Evolutionary conservation across 352 stramenopile species (phyloP), one percentile per base, ranked within the genome.

Genomic region (Globisporangium camurandrum): DNA sequence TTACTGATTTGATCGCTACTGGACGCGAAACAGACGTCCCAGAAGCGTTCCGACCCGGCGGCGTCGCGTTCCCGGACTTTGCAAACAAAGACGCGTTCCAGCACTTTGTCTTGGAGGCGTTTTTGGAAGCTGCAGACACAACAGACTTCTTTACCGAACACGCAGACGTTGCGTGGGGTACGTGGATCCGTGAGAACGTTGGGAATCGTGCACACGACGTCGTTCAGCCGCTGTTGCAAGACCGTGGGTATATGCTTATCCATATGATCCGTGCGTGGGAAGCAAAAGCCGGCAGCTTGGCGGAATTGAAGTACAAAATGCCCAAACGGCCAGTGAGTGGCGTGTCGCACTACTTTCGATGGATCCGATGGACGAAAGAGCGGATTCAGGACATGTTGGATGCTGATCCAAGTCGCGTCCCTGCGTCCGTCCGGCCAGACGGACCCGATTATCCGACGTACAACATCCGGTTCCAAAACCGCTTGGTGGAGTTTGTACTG

Each of bases 261-360:
- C 66, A 84, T 58, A 82, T 87, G 20, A 75, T 89, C 27, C 66
- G 68, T 37, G 72, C 72, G 30, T 88, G 77, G 77, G 74, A 85
- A 44, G n/a, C n/a, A n/a, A 78, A 76, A 38, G 67, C 65, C 9
- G 48, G 54, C 20, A 51, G 46, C 4, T 46, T 78, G 11, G 49
- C 46, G 9, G 48, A 71, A 42, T 52, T 86, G 42, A 61, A 71
- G 39, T 84, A 82, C 59, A 62, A 49, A 19, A 79, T 85, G 33
- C 71, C 77, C 1, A 83, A 76, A 54, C 59, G 51, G 9, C 51
- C 57, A 0, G 52, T 83, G 12, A 85, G 59, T 51, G 70, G 60
- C 24, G 61, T 87, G 23, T 69, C 69, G 26, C 71, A 87, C 34
- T 87, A 84, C 56, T 87, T 85, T 40, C 64, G 67, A 7, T 89